A percentile compares a stretch with the other conserved stretches of the same genome.
phyloP scores from a whole-genome alignment of 306 rosid genomes.

The Lupinus albus region DNA sequence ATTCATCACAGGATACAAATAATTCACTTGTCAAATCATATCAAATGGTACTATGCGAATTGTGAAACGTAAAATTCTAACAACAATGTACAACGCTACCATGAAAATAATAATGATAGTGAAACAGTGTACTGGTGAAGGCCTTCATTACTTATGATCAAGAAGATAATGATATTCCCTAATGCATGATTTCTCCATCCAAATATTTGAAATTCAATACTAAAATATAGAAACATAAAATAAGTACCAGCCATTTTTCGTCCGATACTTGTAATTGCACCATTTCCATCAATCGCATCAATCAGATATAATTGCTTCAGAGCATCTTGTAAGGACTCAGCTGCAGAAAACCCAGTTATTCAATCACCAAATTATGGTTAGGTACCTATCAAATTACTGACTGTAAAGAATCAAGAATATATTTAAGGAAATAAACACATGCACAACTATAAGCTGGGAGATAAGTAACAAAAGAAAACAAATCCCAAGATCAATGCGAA shows the following conservation, averaged over 20 bases:
- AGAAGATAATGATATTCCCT: background rate
- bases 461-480: background rate
- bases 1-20: no score
- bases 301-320: constrained; percentile 88
- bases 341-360: constrained; percentile 62
- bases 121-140: constrained; percentile 7
- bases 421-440: constrained; percentile 22
- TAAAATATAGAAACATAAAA: constrained; percentile 39
- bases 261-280: constrained; percentile 78
- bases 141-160: constrained; percentile 3
- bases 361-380: constrained; percentile 31
- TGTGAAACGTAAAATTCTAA: no score
- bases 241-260: constrained; percentile 87
- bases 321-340: constrained; percentile 88
- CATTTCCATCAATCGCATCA: constrained; percentile 89
- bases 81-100: background rate
- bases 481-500: constrained; percentile 14
- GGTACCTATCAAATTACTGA: constrained; percentile 8
- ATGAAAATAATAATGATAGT: constrained; percentile 11
- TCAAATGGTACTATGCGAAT: no score
- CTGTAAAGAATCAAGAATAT: constrained; percentile 20
- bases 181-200: constrained; percentile 31
- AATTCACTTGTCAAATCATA: no score
- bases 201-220: constrained; percentile 16
- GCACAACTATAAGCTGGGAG: constrained; percentile 1